phyloP scores from a whole-genome alignment of 306 rosid species.

The Ochetophila trinervis region DNA sequence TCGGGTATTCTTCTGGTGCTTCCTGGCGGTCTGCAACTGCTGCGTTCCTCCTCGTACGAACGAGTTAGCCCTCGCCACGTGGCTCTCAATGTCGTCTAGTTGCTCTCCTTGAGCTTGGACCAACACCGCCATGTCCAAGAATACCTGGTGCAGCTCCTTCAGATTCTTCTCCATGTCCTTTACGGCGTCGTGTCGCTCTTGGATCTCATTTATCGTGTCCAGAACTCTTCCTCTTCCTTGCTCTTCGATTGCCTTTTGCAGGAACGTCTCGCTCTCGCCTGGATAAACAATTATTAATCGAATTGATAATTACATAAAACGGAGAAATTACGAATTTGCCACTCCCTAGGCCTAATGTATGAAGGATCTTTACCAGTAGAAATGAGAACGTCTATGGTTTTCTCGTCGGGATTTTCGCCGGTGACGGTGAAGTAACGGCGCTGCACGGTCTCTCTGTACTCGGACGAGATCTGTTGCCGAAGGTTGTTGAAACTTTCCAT shows the following conservation, averaged over 20 bases:
- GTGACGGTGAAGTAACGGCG: constrained; percentile 89
- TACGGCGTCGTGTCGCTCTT: constrained; percentile 81
- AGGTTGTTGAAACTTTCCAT: constrained; percentile 74
- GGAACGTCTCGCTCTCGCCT: constrained; percentile 89
- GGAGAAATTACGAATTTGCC: background rate
- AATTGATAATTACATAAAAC: background rate
- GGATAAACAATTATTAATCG: background rate
- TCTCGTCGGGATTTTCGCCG: constrained; percentile 92
- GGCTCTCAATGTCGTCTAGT: constrained; percentile 77
- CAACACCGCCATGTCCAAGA: constrained; percentile 90
- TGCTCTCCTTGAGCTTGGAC: constrained; percentile 79
- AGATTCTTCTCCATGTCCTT: constrained; percentile 79
- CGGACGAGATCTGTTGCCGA: constrained; percentile 63
- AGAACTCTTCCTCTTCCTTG: constrained; percentile 74
- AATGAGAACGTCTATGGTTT: constrained; percentile 76
- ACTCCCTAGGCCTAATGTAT: too few relatives aligned
- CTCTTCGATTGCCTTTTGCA: constrained; percentile 76
- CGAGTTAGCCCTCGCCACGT: constrained; percentile 66
- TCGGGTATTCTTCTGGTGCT: constrained; percentile 55
- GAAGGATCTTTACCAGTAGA: constrained; percentile 77
- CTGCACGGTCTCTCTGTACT: constrained; percentile 89
- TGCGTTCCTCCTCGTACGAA: constrained; percentile 54
- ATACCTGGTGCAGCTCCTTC: constrained; percentile 81
- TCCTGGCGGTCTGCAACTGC: constrained; percentile 47
- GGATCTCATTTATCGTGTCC: constrained; percentile 78